Percentiles rank a stretch among this genome's conserved stretches.
Evolutionary conservation across 768 basidiomycete genomes (phyloP).

Genomic region (Arthromyces matolae): DNA sequence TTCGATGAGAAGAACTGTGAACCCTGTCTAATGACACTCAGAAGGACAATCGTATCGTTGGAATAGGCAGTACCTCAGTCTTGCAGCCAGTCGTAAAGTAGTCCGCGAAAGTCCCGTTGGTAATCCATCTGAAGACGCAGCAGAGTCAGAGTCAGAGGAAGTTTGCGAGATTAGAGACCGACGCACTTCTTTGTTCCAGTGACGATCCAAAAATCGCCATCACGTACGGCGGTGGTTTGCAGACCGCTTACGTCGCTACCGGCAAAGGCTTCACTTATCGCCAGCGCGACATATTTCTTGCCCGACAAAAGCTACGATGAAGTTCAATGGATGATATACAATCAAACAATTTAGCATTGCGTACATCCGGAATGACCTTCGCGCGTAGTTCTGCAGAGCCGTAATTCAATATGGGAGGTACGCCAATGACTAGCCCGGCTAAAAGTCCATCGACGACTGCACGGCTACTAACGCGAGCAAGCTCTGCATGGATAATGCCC

Average conservation of each 20-base stretch:
- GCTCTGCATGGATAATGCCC: conserved; percentile 79
- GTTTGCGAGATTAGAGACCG: neutral
- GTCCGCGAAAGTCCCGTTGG: conserved; percentile 82
- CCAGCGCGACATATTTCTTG: conserved; percentile 84
- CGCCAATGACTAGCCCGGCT: conserved; percentile 78
- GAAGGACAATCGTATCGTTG: neutral
- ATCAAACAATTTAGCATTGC: conserved; percentile 1
- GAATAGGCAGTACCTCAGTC: conserved; percentile 46
- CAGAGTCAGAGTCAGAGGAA: neutral
- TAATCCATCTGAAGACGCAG: conserved; percentile 72
- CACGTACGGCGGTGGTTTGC: conserved; percentile 80
- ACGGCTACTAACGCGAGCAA: conserved; percentile 78
- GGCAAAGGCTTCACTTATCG: conserved; percentile 92
- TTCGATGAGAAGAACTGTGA: conserved; percentile 72
- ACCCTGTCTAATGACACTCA: conserved; percentile 52
- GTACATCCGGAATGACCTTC: conserved; percentile 67
- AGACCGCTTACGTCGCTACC: conserved; percentile 83
- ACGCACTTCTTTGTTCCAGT: conserved; percentile 89
- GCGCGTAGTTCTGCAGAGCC: conserved; percentile 70
- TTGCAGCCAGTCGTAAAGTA: conserved; percentile 79
- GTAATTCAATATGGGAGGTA: conserved; percentile 88
- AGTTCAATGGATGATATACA: neutral
- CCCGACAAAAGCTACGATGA: conserved; percentile 46
- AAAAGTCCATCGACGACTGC: conserved; percentile 87
- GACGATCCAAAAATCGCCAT: conserved; percentile 85